Percentiles rank a stretch among this genome's conserved stretches.
Evolutionary conservation across 495 filamentous ascomycete genomes (phyloP).

Genomic region (Paragyromitra xinjiangensis): DNA sequence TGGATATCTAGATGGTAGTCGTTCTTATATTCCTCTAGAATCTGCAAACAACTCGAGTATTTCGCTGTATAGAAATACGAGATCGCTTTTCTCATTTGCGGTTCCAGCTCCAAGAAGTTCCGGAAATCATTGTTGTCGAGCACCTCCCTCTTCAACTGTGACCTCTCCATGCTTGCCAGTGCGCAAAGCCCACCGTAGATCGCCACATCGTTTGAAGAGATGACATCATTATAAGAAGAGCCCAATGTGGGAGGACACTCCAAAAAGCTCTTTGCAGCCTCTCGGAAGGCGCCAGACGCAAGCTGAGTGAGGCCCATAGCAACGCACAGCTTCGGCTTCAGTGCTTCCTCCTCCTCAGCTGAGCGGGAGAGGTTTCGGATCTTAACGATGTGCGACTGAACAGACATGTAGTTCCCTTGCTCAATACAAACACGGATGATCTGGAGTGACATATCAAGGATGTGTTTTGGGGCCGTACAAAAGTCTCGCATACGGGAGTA

Average conservation of each 20-base stretch:
- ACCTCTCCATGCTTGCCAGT: slow-evolving; percentile 85
- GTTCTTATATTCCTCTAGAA: slow-evolving; percentile 78
- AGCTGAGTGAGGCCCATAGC: slow-evolving; percentile 77
- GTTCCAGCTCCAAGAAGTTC: slow-evolving; percentile 88
- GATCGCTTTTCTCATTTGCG: slow-evolving; percentile 91
- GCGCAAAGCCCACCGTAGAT: slow-evolving; percentile 91
- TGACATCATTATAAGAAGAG: slow-evolving; percentile 73
- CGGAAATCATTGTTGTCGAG: slow-evolving; percentile 84
- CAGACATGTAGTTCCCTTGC: slow-evolving; percentile 72
- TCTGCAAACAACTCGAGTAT: slow-evolving; percentile 82
- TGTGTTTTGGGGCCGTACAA: slow-evolving; percentile 74
- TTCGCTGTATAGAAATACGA: slow-evolving; percentile 85
- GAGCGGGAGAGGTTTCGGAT: slow-evolving; percentile 65
- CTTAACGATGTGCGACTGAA: slow-evolving; percentile 74
- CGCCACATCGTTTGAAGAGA: slow-evolving; percentile 87
- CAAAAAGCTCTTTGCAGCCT: slow-evolving; percentile 79
- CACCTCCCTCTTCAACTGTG: slow-evolving; percentile 75
- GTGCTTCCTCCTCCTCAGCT: slow-evolving; percentile 67
- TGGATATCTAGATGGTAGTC: slow-evolving; percentile 93
- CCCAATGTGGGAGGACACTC: slow-evolving; percentile 64
- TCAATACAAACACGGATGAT: slow-evolving; percentile 73
- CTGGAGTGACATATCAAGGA: slow-evolving; percentile 74
- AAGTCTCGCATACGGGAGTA: slow-evolving; percentile 79
- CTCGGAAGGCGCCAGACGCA: slow-evolving; percentile 69
- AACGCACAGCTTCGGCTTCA: slow-evolving; percentile 72